Percentiles rank a stretch among this genome's conserved stretches.
Evolutionary conservation across 164 flowering plant genomes (phyloP).

Genomic region (Macadamia integrifolia): DNA sequence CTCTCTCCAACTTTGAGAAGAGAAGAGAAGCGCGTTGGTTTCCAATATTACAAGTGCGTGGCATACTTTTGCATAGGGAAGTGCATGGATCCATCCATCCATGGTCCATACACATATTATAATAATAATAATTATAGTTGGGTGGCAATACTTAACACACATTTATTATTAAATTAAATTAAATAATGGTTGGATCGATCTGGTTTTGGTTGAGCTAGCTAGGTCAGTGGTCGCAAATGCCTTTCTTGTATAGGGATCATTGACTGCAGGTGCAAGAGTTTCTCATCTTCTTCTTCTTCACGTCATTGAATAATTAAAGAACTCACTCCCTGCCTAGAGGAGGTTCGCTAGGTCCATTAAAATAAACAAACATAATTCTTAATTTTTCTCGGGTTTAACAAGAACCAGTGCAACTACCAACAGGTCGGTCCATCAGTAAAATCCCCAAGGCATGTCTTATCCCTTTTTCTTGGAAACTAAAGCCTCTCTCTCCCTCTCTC

Average conservation of each 20-base stretch:
- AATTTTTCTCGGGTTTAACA: conserved; percentile 4
- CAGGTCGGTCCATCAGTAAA: too few species aligned
- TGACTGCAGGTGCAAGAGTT: neutral
- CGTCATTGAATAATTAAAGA: neutral
- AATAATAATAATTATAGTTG: too few species aligned
- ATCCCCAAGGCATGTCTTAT: too few species aligned
- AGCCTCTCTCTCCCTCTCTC: too few species aligned
- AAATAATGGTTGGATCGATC: neutral
- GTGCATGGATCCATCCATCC: neutral
- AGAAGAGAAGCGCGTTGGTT: neutral
- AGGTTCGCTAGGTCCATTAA: neutral
- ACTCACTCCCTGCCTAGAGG: too few species aligned
- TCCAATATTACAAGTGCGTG: neutral
- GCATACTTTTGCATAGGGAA: neutral
- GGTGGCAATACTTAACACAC: too few species aligned
- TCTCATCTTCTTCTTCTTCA: too few species aligned
- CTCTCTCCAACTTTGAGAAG: neutral
- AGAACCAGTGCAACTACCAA: too few species aligned
- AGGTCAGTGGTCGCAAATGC: conserved; percentile 9
- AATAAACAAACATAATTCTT: neutral
- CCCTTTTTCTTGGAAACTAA: too few species aligned
- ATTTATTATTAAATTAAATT: too few species aligned
- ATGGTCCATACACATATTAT: too few species aligned
- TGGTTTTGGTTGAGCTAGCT: neutral
- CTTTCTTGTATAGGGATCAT: neutral